Evolutionary conservation across 2,329 filamentous ascomycete species (phyloP), one percentile per base, ranked within the genome.

Genomic region (Sclerotinia subarctica): DNA sequence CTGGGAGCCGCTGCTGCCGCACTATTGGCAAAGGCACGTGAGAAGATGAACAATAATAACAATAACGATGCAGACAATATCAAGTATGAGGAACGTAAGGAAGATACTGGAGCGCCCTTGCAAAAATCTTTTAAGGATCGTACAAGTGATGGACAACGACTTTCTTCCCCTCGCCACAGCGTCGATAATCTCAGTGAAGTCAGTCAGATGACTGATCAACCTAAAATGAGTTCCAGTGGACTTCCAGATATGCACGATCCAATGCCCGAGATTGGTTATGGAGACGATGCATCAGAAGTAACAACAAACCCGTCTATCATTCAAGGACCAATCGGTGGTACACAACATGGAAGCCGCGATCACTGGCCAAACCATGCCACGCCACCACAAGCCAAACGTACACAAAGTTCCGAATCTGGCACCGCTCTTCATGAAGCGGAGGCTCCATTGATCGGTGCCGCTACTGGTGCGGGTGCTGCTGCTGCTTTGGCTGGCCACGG

Each of bases 301-400:
- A 89, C 87, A 57, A 96, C 93, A 24, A 96, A 96, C 76, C 93
- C 93, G 3, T 97, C 94, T 0, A 84, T 94, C 62, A 88, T 96
- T 52, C 86, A 93, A 72, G 92, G 91, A 24, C 89, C 89, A 0
- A 85, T 90, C 62, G 88, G 87, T 63, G 74, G 71, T 70, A 70
- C 66, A 44, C 70, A 73, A 66, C 62, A 75, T 65, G 71, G 66
- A 46, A 74, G 62, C 29, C 71, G 71, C 70, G 82, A 84, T 62
- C 81, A 83, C 66, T 88, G 86, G 82, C 82, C 83, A 44, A 85
- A 86, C 66, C 81, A 85, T 67, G 79, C 82, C 15, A 88, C 86
- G 1, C 85, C 86, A 2, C 78, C 77, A 67, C 76, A 71, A 67
- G 62, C 63, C 52, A 68, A 70, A 35, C 64, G 70, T 29, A 69